Evolutionary conservation across 257 asterid genomes (phyloP).

Genomic region (Craterostigma plantagineum): DNA sequence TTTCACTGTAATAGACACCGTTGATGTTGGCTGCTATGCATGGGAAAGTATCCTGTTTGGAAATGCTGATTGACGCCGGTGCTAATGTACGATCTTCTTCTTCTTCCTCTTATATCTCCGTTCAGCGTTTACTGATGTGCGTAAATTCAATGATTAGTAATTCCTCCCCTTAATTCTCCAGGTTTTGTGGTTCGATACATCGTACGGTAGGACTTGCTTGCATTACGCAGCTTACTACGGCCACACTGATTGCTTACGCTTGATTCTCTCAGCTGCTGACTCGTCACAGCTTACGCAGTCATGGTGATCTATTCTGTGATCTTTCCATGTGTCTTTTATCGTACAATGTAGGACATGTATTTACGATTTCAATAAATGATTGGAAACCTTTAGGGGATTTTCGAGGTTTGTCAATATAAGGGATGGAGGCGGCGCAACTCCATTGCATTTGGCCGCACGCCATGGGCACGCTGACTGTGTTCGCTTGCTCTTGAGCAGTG

Average conservation of each 20-base stretch:
- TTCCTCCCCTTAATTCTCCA: conserved; percentile 16
- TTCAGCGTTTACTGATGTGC: no score
- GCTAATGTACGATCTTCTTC: conserved; percentile 48
- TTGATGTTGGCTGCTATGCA: conserved; percentile 99
- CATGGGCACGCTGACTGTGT: conserved; percentile 51
- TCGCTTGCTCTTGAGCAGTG: conserved; percentile 36
- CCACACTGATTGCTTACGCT: conserved; percentile 58
- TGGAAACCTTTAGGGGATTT: conserved; percentile 45
- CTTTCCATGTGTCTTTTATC: no score
- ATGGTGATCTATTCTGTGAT: conserved; percentile 18
- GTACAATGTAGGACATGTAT: no score
- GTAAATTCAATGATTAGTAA: no score
- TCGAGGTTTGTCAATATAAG: conserved; percentile 59
- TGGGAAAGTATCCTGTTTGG: conserved; percentile 74
- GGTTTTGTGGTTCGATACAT: conserved; percentile 83
- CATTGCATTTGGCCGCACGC: conserved; percentile 78
- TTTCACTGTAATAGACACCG: no score
- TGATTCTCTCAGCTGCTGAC: conserved; percentile 67
- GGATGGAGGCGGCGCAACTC: conserved; percentile 72
- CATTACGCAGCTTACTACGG: conserved; percentile 96
- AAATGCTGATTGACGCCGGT: conserved; percentile 78
- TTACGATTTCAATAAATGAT: no score
- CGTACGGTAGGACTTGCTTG: conserved; percentile 83
- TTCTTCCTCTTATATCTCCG: background rate
- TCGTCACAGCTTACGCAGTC: conserved; percentile 64